These are phyloP conservation scores for Acidomyces sp. DNA, from an alignment of 495 filamentous ascomycete genomes.

Conservation along the genomic window DNA sequence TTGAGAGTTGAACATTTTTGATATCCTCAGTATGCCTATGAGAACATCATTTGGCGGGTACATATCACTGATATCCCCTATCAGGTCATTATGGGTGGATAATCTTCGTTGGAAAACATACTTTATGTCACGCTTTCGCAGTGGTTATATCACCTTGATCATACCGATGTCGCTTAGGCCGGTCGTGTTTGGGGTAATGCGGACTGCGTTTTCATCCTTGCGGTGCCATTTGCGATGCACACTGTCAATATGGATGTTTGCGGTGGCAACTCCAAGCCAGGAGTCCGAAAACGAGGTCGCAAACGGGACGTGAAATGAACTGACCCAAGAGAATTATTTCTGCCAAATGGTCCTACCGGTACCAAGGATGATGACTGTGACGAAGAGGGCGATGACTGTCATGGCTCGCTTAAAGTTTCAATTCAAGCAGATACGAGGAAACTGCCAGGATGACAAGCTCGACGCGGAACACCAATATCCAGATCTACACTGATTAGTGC, in stretches of 20 bases:
- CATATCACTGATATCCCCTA: conserved; percentile 20
- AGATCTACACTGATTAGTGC: too few relatives aligned
- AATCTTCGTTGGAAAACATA: too few relatives aligned
- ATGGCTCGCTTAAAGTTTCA: too few relatives aligned
- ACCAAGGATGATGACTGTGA: neutral
- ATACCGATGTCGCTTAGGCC: conserved; percentile 30
- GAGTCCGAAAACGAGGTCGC: neutral
- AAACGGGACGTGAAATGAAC: neutral
- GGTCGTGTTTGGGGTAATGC: conserved; percentile 30
- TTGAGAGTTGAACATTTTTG: conserved; percentile 25
- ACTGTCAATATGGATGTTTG: neutral
- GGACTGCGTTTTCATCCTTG: conserved; percentile 27
- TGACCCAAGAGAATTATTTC: neutral
- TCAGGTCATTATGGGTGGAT: neutral
- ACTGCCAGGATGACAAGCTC: too few relatives aligned
- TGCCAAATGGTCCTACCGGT: neutral
- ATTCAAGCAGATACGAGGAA: too few relatives aligned
- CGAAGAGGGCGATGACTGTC: too few relatives aligned
- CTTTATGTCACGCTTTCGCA: conserved; percentile 27
- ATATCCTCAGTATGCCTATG: conserved; percentile 17
- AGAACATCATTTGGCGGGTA: conserved; percentile 26
- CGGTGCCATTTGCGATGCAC: conserved; percentile 18
- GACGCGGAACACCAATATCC: too few relatives aligned
- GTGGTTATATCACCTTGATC: conserved; percentile 26
- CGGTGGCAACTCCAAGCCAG: neutral